phyloP scores from a whole-genome alignment of 495 filamentous ascomycete species.

The Entonaema liquescens region DNA sequence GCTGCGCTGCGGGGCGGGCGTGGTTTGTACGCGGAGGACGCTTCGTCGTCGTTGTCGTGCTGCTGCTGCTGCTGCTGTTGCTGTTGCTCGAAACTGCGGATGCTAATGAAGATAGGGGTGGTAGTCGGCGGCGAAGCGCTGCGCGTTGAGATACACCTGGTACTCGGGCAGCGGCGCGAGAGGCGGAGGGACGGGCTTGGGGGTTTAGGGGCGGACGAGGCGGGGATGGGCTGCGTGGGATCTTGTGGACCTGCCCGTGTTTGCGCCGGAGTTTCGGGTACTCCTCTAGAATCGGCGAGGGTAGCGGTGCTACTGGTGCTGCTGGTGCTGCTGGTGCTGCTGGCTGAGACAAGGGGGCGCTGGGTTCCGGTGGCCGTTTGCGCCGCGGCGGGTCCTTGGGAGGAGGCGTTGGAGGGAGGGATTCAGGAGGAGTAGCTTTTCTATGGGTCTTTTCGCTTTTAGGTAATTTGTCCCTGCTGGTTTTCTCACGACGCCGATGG shows the following conservation, averaged over 20 bases:
- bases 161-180: constrained; percentile 19
- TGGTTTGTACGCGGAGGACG: no score
- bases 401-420: background rate
- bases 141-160: constrained; percentile 25
- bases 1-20: background rate
- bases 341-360: no score
- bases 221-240: background rate
- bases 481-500: background rate
- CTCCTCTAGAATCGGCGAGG: background rate
- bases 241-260: constrained; percentile 1
- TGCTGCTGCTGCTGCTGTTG: no score
- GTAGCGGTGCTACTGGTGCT: no score
- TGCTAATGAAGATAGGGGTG: no score
- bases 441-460: background rate
- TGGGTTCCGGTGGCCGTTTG: background rate
- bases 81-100: no score
- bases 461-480: background rate
- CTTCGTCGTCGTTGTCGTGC: no score
- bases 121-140: constrained; percentile 8
- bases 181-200: background rate
- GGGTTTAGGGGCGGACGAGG: background rate
- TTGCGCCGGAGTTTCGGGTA: constrained; percentile 19
- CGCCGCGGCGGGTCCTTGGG: background rate
- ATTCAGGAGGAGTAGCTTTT: background rate
- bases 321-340: no score